Conservation (phyloP, 305 asterid species). For the Fraxinus platypoda region DNA sequence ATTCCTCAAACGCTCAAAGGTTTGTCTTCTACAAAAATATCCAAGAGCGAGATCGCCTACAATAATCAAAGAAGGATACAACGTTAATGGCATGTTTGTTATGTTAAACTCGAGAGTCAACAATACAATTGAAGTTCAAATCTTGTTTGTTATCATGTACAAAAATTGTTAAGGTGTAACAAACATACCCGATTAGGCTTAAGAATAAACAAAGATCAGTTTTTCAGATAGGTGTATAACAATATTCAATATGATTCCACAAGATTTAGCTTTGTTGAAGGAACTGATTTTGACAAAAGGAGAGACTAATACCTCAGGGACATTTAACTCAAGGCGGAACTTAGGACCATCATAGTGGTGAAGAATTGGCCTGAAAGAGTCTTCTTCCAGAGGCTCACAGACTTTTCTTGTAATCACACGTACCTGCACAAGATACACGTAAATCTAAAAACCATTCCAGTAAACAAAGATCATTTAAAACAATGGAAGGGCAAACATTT, state of each 20-base stretch:
- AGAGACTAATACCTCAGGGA: conserved; percentile 70
- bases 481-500: not conserved
- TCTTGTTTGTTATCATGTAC: not conserved
- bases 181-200: not conserved
- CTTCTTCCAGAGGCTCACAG: conserved; percentile 95
- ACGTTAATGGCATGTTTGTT: not conserved
- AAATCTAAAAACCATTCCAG: not conserved
- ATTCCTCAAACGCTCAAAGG: conserved; percentile 17
- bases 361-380: conserved; percentile 94
- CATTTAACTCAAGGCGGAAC: conserved; percentile 91
- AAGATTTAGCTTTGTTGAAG: not conserved
- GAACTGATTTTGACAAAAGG: not conserved
- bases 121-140: not conserved
- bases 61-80: conserved; percentile 10
- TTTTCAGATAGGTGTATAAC: not conserved
- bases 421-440: conserved; percentile 40
- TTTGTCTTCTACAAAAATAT: conserved; percentile 60
- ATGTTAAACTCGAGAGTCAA: not conserved
- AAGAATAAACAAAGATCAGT: not conserved
- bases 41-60: conserved; percentile 85
- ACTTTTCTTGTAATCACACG: conserved; percentile 78
- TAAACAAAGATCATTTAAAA: not conserved
- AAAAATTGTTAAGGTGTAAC: not conserved
- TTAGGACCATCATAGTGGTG: conserved; percentile 99
- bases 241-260: not conserved